Evolutionary conservation across 495 filamentous ascomycete genomes (phyloP).

Genomic region (Aspergillus biplanus): DNA sequence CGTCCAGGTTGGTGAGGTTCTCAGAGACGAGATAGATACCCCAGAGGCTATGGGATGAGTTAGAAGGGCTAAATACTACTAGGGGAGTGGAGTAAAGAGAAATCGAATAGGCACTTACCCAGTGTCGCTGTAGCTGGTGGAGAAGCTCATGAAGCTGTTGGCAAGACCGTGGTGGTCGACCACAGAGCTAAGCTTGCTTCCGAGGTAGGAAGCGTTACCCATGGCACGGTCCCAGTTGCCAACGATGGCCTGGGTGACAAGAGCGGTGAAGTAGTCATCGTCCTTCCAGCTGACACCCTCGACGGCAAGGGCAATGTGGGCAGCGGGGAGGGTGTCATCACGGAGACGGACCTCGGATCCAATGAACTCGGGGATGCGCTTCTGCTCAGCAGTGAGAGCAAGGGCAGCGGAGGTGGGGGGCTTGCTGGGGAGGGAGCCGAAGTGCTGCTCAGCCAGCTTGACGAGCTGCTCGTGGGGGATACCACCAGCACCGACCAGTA

Average conservation of each 20-base stretch:
- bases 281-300: constrained; percentile 99
- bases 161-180: constrained; percentile 92
- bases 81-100: neutral
- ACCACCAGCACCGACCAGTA: constrained; percentile 93
- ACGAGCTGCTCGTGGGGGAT: constrained; percentile 93
- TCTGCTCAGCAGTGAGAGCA: constrained; percentile 68
- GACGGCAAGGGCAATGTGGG: constrained; percentile 97
- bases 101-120: constrained; percentile 62
- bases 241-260: constrained; percentile 97
- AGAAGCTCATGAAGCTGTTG: constrained; percentile 99
- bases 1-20: constrained; percentile 82
- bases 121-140: constrained; percentile 98
- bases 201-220: constrained; percentile 94
- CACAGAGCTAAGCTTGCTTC: constrained; percentile 94
- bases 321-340: constrained; percentile 93
- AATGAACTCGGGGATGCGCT: constrained; percentile 88
- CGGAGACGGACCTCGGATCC: constrained; percentile 93
- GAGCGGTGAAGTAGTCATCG: constrained; percentile 96
- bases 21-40: constrained; percentile 98
- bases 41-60: constrained; percentile 74
- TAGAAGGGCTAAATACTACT: constrained; percentile 8
- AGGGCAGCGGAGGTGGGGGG: constrained; percentile 71
- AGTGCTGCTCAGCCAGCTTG: constrained; percentile 95
- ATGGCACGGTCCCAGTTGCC: constrained; percentile 99
- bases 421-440: constrained; percentile 72